These are phyloP conservation scores for Fusarium secorum DNA, from an alignment of 2,329 filamentous ascomycete genomes.

Conservation along the genomic window DNA sequence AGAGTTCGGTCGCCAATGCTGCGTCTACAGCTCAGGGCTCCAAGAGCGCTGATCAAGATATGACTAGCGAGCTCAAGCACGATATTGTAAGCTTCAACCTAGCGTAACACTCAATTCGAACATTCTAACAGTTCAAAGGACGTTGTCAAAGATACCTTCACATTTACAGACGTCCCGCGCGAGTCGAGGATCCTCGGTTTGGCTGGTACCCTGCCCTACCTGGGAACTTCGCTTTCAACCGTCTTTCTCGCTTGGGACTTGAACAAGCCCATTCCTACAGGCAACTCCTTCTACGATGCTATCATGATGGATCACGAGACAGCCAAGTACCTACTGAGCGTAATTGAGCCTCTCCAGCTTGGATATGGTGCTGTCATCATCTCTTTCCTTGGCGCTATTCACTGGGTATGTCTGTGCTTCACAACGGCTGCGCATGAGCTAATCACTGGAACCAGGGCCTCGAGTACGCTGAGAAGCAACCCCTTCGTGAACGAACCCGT, in stretches of 20 bases:
- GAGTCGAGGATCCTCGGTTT: conserved; percentile 74
- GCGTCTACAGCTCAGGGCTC: conserved; percentile 47
- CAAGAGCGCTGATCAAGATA: conserved; percentile 33
- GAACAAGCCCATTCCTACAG: conserved; percentile 70
- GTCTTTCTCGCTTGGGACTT: conserved; percentile 85
- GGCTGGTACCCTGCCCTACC: conserved; percentile 84
- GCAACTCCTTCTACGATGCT: conserved; percentile 59
- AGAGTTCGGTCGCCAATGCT: conserved; percentile 63
- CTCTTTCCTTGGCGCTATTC: conserved; percentile 91
- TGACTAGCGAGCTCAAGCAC: conserved; percentile 50
- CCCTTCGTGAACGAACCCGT: conserved; percentile 68
- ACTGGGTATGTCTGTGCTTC: conserved; percentile 66
- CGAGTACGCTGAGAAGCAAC: conserved; percentile 78
- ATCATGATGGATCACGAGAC: conserved; percentile 74
- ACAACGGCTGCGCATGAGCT: neutral
- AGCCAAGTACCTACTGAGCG: conserved; percentile 74
- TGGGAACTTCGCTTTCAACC: conserved; percentile 83
- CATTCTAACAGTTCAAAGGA: conserved; percentile 52
- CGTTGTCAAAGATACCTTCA: conserved; percentile 74
- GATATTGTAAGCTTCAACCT: conserved; percentile 61
- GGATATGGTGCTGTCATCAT: conserved; percentile 93
- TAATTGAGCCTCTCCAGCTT: conserved; percentile 87
- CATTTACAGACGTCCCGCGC: conserved; percentile 68
- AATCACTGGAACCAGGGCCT: conserved; percentile 61
- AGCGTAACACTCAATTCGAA: fast-evolving